Base-by-base conservation (phyloP, 306 rosid genomes). In the Hippophae gyantsensis region DNA sequence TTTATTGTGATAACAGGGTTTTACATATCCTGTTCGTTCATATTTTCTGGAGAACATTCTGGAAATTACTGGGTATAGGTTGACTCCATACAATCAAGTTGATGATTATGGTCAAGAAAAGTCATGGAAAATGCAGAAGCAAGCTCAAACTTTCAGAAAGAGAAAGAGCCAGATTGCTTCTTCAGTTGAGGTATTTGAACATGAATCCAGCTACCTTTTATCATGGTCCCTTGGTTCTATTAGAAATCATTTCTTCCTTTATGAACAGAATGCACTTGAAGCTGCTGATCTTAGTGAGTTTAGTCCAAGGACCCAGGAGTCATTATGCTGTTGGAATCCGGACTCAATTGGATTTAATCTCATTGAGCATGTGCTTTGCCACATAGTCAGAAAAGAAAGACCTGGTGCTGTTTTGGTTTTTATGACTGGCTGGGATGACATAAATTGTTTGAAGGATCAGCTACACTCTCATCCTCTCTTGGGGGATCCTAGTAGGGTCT, bases 81-180 rank as follows among this genome's bases (percentile, higher is more conserved):
- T 89, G 69, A 86, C 87, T 38, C 81, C 84, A 48, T 72, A 71
- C 65, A 89, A 89, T 80, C 97, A 89, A 79, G 78, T 83, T 66
- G 97, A 86, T 74, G 95, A 89, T 76, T 89, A 83, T 76, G 97
- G 95, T 62, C 95, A 83, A 76, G 95, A 86, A 54, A 86, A 75
- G 87, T 48, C 69, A 65, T 89, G 97, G 83, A 81, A 74, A 74
- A 81, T 72, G 83, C 79, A 74, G 53, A 81, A 74, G 58, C 86
- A 81, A 66, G 65, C 73, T 27, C 86, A 59, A 68, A 50, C 72
- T 58, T 49, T 67, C 23, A 70, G 64, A 55, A 78, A 77, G 49
- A 74, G 83, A 61, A 81, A 78, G 72, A 81, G 78, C 62, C 80
- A 74, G 69, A 81, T 81, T 74, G 83, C 76, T 59, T 77, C 86